Percentiles rank a stretch among this genome's conserved stretches.
Conservation (phyloP, 2,329 filamentous ascomycete genomes). For the Drechslera avenae region DNA sequence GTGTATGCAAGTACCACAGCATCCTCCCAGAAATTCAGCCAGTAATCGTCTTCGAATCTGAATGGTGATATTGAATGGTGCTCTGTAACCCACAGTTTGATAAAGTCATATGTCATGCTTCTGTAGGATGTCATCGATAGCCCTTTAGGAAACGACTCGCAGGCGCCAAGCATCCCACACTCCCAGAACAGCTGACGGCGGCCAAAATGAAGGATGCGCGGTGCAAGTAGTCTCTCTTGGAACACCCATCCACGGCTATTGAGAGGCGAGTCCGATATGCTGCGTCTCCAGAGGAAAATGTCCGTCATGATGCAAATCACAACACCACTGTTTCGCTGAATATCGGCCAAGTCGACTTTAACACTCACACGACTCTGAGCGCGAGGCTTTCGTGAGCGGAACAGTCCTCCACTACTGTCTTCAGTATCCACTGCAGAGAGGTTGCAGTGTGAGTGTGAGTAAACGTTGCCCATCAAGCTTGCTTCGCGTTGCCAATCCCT, state of each 20-base stretch:
- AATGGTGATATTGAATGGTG: too few species aligned
- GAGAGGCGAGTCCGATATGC: not conserved
- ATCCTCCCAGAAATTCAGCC: not conserved
- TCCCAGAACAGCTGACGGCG: conserved; percentile 26
- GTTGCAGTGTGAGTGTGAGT: conserved; percentile 13
- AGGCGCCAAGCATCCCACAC: conserved; percentile 10
- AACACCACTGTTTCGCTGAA: not conserved
- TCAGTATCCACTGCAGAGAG: conserved; percentile 8
- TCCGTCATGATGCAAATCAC: not conserved
- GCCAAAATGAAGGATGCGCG: conserved; percentile 22
- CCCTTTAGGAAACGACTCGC: conserved; percentile 10
- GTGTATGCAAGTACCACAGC: not conserved
- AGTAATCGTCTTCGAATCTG: not conserved
- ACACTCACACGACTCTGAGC: not conserved
- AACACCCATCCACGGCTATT: conserved; percentile 16
- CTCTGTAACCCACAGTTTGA: not conserved
- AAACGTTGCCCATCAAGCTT: conserved; percentile 13
- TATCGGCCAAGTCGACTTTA: not conserved
- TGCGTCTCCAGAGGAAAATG: not conserved
- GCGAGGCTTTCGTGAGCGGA: not conserved
- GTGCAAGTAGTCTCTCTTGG: conserved; percentile 23
- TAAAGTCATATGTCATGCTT: not conserved
- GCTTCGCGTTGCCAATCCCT: conserved; percentile 12
- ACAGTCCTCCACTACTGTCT: conserved; percentile 11
- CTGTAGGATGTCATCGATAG: not conserved